Percentiles rank a stretch among this genome's conserved stretches.
These are phyloP conservation scores for Diaporthe velutina DNA, from an alignment of 2,329 filamentous ascomycete genomes.

Conservation along the genomic window DNA sequence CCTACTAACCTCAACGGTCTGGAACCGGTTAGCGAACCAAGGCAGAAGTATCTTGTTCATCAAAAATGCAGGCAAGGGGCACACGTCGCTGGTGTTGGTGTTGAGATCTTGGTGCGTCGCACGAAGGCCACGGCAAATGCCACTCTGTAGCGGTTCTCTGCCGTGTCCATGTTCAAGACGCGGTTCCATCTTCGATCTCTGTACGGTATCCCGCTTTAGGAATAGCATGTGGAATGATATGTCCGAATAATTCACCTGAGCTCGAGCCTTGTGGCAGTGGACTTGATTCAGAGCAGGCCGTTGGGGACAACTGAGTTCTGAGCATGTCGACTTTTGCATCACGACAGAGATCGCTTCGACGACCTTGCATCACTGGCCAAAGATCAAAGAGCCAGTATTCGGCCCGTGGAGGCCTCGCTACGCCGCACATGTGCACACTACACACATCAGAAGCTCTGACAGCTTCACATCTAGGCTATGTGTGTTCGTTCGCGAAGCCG, in stretches of 20 bases:
- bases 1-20: constrained; percentile 23
- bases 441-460: not conserved
- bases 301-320: not conserved
- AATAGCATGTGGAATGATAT: not conserved
- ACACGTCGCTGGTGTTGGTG: not conserved
- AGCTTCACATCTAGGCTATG: not conserved
- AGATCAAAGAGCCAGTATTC: constrained; percentile 20
- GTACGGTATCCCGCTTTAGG: constrained; percentile 10
- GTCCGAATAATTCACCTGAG: constrained; percentile 1
- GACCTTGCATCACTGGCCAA: not conserved
- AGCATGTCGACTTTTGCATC: not conserved
- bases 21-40: constrained; percentile 20
- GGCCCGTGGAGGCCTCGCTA: not conserved
- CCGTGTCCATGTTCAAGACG: constrained; percentile 12
- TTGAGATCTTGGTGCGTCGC: constrained; percentile 11
- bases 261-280: not conserved
- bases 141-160: constrained; percentile 29
- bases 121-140: not conserved
- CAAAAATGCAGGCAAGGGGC: constrained; percentile 33
- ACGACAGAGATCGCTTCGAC: constrained; percentile 4
- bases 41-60: constrained; percentile 19
- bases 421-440: not conserved
- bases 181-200: constrained; percentile 16
- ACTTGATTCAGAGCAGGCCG: not conserved
- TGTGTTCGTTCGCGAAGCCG: not conserved